Base-by-base conservation (phyloP, 2,329 filamentous ascomycete genomes). In the Aspergillus sp. region DNA sequence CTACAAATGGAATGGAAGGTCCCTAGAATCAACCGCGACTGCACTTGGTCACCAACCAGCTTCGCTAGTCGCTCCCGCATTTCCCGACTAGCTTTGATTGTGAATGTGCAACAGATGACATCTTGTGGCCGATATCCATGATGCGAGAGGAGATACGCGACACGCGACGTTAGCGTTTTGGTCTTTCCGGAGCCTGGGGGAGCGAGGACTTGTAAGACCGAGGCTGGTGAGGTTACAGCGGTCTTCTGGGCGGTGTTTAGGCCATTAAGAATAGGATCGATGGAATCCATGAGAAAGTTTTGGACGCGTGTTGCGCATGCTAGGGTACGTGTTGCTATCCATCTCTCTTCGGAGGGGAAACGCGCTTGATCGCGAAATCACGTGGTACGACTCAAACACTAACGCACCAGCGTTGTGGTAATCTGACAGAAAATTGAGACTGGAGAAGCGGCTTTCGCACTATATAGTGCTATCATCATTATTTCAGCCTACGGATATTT, bases 31-130 rank as follows among this genome's bases (percentile, higher is more conserved):
- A 99, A 83, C 70, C 88, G 91, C 58, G 85, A 88, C 72, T 93
- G 91, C 17, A 89, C 80, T 6, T 89, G 89, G 63, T 90, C 85
- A 1, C 93, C 93, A n/a, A 98, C 83, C n/a, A 91, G 84, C 61
- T 85, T 89, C 0, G 89, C 87, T 60, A 98, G 91, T 7, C 94
- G 87, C 72, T 92, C 88, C 71, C 93, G 92, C 94, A 99, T 99
- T 80, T 98, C 94, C 19, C 85, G 86, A 19, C 93, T 92, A 1
- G 95, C 93, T 76, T 98, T 98, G 75, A 97, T 93, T 2, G 95
- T 99, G 74, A 99, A 99, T 0, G 94, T 98, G 64, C 94, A 95
- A 62, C 97, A 94, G 62, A 99, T 89, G 70, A 98, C 88, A 79
- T 97, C 92, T 80, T 91, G 88, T 71, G 94, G 94, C 60, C 87